Percentiles rank a stretch among this genome's conserved stretches.
These are phyloP conservation scores for Plenodomus tracheiphilus DNA, from an alignment of 2,329 filamentous ascomycete genomes.

Conservation along the genomic window DNA sequence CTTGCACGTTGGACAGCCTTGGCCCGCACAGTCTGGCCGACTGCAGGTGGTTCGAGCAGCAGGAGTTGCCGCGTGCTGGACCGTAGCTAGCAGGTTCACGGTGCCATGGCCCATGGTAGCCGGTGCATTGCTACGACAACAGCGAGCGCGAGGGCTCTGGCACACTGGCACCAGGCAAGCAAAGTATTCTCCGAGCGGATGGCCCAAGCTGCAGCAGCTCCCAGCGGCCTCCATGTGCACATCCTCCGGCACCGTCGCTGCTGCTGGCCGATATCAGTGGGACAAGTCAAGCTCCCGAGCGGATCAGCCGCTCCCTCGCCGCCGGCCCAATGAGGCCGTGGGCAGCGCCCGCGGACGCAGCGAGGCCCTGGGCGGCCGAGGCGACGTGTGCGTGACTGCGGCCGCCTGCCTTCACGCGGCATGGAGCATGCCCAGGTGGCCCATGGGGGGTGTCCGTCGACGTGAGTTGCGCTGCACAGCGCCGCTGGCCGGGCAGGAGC, in stretches of 20 bases:
- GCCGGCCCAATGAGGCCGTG: slow-evolving; percentile 13
- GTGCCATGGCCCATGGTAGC: too few species aligned
- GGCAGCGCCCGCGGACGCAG: not conserved
- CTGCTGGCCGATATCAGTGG: slow-evolving; percentile 14
- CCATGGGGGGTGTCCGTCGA: too few species aligned
- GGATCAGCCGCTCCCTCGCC: slow-evolving; percentile 31
- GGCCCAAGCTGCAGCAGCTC: slow-evolving; percentile 17
- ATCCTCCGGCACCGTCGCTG: slow-evolving; percentile 20
- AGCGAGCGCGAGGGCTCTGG: too few species aligned
- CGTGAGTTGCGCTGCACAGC: slow-evolving; percentile 1
- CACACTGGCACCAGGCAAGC: not conserved
- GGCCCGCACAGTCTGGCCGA: slow-evolving; percentile 7
- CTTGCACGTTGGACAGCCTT: slow-evolving; percentile 11
- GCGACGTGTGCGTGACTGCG: not conserved
- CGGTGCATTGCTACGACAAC: not conserved
- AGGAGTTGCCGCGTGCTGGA: slow-evolving; percentile 4
- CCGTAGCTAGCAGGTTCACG: slow-evolving; percentile 1
- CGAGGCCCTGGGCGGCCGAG: slow-evolving; percentile 1
- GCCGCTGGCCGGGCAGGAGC: too few species aligned
- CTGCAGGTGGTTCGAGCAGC: not conserved
- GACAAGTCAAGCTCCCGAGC: slow-evolving; percentile 25
- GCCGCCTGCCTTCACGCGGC: not conserved
- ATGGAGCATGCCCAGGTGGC: too few species aligned
- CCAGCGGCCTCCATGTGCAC: slow-evolving; percentile 16
- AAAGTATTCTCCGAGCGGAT: slow-evolving; percentile 19